Evolutionary conservation across 192 early-diverging fungal species (phyloP), one percentile per base, ranked within the genome.

Genomic region (Jimgerdemannia lactiflua): DNA sequence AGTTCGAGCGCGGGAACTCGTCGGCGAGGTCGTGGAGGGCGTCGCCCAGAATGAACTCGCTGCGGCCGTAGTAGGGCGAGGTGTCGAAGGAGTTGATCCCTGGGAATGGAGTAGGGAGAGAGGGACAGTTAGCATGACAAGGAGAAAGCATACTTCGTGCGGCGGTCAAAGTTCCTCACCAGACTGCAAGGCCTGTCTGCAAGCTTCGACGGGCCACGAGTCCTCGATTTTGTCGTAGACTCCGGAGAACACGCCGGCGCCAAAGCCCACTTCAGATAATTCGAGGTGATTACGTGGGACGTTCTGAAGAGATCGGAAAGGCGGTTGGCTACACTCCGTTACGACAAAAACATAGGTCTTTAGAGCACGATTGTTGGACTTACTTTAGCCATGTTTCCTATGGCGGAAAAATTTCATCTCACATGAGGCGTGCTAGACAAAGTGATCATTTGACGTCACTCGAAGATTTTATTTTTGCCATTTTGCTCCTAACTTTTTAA

Each of bases 1-100:
- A 94, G 10, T 76, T 79, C 3, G 86, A 85, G n/a, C 93, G 86
- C 59, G 91, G 90, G 54, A 85, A 90, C 41, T 89, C 86, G 3
- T 67, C 65, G 7, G 70, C 66, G 59, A 94, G 74, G 9, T 72
- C 59, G 3, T 74, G 66, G 1, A 94, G 77, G 2, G 89, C 91
- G 3, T 88, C 79, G 14, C 93, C 92, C 3, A 94, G 87, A 43
- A 89, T 85, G 9, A 79, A 70, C 78, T 94, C 92, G 70, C 89
- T 91, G 70, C 89, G 78, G 43, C 86, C 86, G 75, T 94, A 94
- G 74, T 92, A 94, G 18, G 91, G 91, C 3, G 90, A 91, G 3
- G 93, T 93, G 43, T 94, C 93, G 59, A 92, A 87, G 39, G 85
- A 78, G 73, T 90, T 91, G 78, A 94, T 88, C 3, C 90, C 91